Conservation (phyloP, 805 yeast species). For the Sugiyamaella qingdaonensis region DNA sequence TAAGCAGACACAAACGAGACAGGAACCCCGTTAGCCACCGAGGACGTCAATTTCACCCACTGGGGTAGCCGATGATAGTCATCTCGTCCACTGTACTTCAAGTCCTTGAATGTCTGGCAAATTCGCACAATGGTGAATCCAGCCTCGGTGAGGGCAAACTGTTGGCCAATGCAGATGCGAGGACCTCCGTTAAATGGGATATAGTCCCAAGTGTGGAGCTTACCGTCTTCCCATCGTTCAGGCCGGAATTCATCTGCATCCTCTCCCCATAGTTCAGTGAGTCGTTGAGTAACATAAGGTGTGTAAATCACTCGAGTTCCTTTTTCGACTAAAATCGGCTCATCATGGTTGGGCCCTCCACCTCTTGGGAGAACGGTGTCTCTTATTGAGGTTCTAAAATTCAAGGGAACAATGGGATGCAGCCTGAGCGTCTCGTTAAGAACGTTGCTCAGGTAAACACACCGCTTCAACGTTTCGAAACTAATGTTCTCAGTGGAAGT, state of each 20-base stretch:
- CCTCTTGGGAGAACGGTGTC: conserved; percentile 50
- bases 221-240: conserved; percentile 43
- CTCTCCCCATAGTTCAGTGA: conserved; percentile 39
- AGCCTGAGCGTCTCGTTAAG: conserved; percentile 47
- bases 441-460: conserved; percentile 45
- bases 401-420: conserved; percentile 50
- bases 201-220: conserved; percentile 44
- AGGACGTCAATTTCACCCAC: conserved; percentile 15
- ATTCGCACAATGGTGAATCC: conserved; percentile 42
- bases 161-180: conserved; percentile 52
- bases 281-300: conserved; percentile 44
- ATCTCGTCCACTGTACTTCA: conserved; percentile 9
- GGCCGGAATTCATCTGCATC: conserved; percentile 46
- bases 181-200: conserved; percentile 56
- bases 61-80: conserved; percentile 10
- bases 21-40: conserved; percentile 19
- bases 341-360: conserved; percentile 42
- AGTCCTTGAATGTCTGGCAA: conserved; percentile 25
- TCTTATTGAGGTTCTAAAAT: conserved; percentile 43
- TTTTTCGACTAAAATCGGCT: conserved; percentile 42
- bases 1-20: conserved; percentile 14
- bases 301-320: conserved; percentile 41
- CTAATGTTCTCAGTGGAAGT: conserved; percentile 28
- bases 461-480: conserved; percentile 47
- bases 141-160: conserved; percentile 52